Base-by-base conservation (phyloP, 106 monocot species). In the Narthecium ossifragum region DNA sequence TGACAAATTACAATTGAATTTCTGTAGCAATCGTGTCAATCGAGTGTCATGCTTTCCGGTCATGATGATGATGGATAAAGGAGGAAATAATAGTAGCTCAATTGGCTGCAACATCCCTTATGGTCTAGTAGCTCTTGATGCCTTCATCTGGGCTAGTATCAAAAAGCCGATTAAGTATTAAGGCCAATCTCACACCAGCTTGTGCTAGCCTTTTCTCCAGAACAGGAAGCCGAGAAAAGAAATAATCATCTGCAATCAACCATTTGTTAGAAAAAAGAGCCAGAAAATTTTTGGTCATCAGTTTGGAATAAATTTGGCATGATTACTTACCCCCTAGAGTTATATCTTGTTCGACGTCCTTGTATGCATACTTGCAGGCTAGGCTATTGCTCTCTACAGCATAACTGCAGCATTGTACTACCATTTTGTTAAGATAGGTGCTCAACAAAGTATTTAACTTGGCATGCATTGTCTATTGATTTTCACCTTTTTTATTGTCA, bases 291-390 rank as follows among this genome's bases (percentile, higher is more conserved):
- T n/a, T n/a, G n/a, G n/a, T n/a, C n/a, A n/a, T n/a, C n/a, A n/a
- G n/a, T n/a, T 9, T 30, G 15, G 10, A 15, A 10, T 0, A 2
- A 32, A 51, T 57, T 24, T 47, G n/a, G 43, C 1, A 13, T 43
- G 18, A 43, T 43, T 2, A 43, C 51, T 69, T 80, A 94, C 94
- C 94, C 59, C 25, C 68, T 64, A 94, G 47, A 7, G 94, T 94
- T 53, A 53, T 15, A 68, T 78, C 54, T 49, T 85, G 83, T 51
- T 89, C 86, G 0, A 75, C 94, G 74, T 86, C 94, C 65, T 90
- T 90, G 63, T 96, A 96, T 51, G 94, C 94, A 61, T 90, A 96
- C 4, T 75, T 39, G 49, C 94, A 96, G 23, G 90, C 51, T 18
- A 81, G 61, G 15, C 62, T 14, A 52, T 76, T 90, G 73, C 90